phyloP scores from a whole-genome alignment of 2,329 filamentous ascomycete genomes.

The Juglanconis sp. region DNA sequence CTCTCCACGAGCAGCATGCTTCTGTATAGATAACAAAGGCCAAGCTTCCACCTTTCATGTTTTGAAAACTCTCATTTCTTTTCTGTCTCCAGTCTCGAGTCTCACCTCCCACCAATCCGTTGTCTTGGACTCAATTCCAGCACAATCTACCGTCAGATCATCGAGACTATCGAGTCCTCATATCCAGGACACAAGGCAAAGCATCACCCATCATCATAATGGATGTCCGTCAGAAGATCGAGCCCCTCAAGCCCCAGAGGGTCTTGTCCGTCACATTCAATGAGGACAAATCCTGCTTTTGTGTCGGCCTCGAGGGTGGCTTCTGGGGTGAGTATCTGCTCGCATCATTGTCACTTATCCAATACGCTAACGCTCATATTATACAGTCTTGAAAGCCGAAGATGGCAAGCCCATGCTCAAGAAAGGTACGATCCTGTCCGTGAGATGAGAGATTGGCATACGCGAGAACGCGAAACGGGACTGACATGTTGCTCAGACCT shows the following conservation, averaged over 20 bases:
- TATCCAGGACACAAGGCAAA: background rate
- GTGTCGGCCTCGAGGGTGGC: conserved; percentile 80
- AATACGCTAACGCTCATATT: conserved; percentile 25
- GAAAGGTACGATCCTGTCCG: conserved; percentile 18
- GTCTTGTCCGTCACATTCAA: conserved; percentile 87
- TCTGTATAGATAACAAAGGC: conserved; percentile 1
- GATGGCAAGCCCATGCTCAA: conserved; percentile 65
- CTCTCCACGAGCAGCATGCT: conserved; percentile 5
- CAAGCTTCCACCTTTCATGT: conserved; percentile 3
- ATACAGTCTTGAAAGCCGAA: conserved; percentile 67
- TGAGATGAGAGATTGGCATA: background rate
- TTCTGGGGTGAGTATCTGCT: conserved; percentile 67
- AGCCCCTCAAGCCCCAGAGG: conserved; percentile 68
- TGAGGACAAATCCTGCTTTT: conserved; percentile 77
- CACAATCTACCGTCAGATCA: background rate
- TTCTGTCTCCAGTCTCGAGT: background rate
- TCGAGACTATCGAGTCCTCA: background rate
- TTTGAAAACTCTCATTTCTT: background rate
- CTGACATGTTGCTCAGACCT: conserved; percentile 52
- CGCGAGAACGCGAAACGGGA: background rate
- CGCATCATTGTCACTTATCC: background rate
- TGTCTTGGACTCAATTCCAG: background rate
- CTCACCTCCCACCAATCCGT: background rate
- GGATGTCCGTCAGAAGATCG: conserved; percentile 86
- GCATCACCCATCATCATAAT: conserved; percentile 47